Conservation (phyloP, 331 rosid genomes). For the Acacia concinna region DNA sequence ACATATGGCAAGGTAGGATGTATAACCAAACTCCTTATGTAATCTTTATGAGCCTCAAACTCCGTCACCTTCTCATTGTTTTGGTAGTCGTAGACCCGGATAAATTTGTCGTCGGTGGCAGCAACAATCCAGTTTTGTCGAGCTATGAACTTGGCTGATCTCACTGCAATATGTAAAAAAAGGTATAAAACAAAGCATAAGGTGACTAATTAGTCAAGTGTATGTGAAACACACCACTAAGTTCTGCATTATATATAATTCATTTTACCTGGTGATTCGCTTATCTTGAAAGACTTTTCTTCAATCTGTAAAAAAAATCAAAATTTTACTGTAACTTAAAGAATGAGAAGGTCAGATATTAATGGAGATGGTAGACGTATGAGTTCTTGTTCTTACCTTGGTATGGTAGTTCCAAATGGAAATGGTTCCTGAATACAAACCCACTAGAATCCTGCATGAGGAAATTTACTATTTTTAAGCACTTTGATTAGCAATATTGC, state of each 20-base stretch:
- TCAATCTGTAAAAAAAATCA: slow-evolving; percentile 44
- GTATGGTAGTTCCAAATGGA: slow-evolving; percentile 81
- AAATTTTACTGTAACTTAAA: background rate
- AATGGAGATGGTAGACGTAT: background rate
- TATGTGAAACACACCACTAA: background rate
- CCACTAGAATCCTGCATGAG: slow-evolving; percentile 71
- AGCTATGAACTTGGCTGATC: slow-evolving; percentile 82
- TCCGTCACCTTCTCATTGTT: slow-evolving; percentile 59
- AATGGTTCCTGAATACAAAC: slow-evolving; percentile 79
- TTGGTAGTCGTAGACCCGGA: slow-evolving; percentile 65
- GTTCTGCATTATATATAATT: background rate
- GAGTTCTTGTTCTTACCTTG: slow-evolving; percentile 45
- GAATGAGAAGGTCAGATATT: background rate
- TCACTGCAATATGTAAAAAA: slow-evolving; percentile 50
- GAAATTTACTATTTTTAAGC: slow-evolving; percentile 8
- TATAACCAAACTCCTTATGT: slow-evolving; percentile 72
- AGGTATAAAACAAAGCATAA: slow-evolving; percentile 2
- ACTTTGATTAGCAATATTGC: background rate
- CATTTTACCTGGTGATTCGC: slow-evolving; percentile 73
- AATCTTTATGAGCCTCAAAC: slow-evolving; percentile 78
- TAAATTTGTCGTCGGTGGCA: slow-evolving; percentile 70
- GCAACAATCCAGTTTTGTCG: slow-evolving; percentile 76
- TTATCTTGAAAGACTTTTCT: slow-evolving; percentile 66
- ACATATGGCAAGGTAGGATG: slow-evolving; percentile 81
- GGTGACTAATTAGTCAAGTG: background rate